Conservation (phyloP, 1,139 yeast species). For the Suzukiozyma palmioleophila region DNA sequence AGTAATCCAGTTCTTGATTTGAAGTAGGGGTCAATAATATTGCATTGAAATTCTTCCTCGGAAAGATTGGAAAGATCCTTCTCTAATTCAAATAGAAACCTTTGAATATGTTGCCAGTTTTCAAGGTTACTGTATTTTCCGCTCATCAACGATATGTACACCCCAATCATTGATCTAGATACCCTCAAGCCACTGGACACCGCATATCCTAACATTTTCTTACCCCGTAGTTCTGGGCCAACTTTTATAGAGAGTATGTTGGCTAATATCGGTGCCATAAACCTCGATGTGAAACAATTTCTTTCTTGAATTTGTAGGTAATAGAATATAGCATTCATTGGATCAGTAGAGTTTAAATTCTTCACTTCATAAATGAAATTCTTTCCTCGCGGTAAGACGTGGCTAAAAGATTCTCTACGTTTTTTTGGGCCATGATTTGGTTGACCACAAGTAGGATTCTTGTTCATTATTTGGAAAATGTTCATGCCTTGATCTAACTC, state of each 20-base stretch:
- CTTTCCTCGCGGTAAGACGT: slow-evolving; percentile 29
- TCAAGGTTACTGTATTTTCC: slow-evolving; percentile 27
- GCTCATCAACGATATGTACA: slow-evolving; percentile 44
- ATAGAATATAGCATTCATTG: slow-evolving; percentile 44
- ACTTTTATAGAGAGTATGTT: slow-evolving; percentile 38
- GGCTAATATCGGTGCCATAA: slow-evolving; percentile 42
- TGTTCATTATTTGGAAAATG: slow-evolving; percentile 13
- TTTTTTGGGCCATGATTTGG: background rate
- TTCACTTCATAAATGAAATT: slow-evolving; percentile 23
- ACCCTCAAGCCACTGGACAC: slow-evolving; percentile 52
- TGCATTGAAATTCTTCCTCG: slow-evolving; percentile 26
- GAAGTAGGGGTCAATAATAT: slow-evolving; percentile 19
- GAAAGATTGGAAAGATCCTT: slow-evolving; percentile 16
- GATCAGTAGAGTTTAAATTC: slow-evolving; percentile 35
- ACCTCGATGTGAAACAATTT: slow-evolving; percentile 22
- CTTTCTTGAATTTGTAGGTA: slow-evolving; percentile 55
- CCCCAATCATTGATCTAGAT: slow-evolving; percentile 50
- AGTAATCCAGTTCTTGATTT: slow-evolving; percentile 7
- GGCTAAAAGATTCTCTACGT: slow-evolving; percentile 20
- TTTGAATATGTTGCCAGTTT: slow-evolving; percentile 40
- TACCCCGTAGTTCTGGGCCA: slow-evolving; percentile 44
- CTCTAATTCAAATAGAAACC: slow-evolving; percentile 38
- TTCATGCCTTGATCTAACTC: slow-evolving; percentile 9
- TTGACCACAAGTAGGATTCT: slow-evolving; percentile 12
- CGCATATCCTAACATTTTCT: slow-evolving; percentile 42